Conservation (phyloP, 805 yeast species). For the Sungouiella thailandica region DNA sequence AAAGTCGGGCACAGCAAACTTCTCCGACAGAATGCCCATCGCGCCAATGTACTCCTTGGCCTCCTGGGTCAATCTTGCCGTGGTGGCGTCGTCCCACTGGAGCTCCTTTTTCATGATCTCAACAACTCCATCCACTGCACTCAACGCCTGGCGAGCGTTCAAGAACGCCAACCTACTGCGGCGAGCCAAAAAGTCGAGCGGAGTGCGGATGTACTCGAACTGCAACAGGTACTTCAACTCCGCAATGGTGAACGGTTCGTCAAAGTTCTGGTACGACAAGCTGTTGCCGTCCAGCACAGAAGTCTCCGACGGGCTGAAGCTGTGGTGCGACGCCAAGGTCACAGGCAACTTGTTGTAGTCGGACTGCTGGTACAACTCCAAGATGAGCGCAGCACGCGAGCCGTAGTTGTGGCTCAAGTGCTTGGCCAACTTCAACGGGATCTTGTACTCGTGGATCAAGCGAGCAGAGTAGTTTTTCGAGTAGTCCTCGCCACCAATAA, state of each 20-base stretch:
- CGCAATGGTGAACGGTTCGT: slow-evolving; percentile 85
- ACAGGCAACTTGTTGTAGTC: slow-evolving; percentile 60
- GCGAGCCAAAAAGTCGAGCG: slow-evolving; percentile 86
- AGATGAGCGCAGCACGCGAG: slow-evolving; percentile 75
- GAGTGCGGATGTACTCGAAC: slow-evolving; percentile 83
- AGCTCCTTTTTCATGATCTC: slow-evolving; percentile 79
- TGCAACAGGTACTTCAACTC: slow-evolving; percentile 78
- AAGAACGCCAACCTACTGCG: slow-evolving; percentile 90
- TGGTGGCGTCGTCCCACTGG: slow-evolving; percentile 62
- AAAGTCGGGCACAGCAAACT: slow-evolving; percentile 16
- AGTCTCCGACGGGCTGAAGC: slow-evolving; percentile 26
- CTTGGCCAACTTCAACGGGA: slow-evolving; percentile 70
- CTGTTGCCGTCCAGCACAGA: slow-evolving; percentile 24
- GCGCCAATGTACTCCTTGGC: slow-evolving; percentile 57
- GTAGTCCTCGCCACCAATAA: slow-evolving; percentile 81
- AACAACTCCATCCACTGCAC: slow-evolving; percentile 79
- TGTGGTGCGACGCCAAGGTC: slow-evolving; percentile 44
- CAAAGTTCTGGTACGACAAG: slow-evolving; percentile 48
- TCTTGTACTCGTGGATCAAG: slow-evolving; percentile 70
- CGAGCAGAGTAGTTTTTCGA: slow-evolving; percentile 69
- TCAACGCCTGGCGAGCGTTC: slow-evolving; percentile 78
- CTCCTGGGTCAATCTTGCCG: slow-evolving; percentile 46
- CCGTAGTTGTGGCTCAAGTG: slow-evolving; percentile 88
- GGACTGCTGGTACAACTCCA: slow-evolving; percentile 49
- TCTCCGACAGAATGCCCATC: slow-evolving; percentile 45